A percentile compares a stretch with the other conserved stretches of the same genome.
Evolutionary conservation across 768 basidiomycete species (phyloP).

Genomic region (Tubosaeta sp.): DNA sequence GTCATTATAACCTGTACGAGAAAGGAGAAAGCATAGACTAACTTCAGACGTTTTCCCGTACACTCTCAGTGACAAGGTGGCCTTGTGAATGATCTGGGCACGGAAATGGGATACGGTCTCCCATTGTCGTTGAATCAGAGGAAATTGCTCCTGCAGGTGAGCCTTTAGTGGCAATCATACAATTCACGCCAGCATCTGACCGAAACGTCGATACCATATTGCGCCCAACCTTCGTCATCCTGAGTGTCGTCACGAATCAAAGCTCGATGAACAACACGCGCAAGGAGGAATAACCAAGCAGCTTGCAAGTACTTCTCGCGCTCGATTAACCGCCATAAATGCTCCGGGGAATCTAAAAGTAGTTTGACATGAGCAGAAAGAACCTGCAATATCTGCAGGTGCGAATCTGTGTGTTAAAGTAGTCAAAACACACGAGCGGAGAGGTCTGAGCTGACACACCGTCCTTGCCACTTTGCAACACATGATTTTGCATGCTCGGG

Average conservation of each 20-base stretch:
- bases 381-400: slow-evolving; percentile 63
- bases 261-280: slow-evolving; percentile 79
- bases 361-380: slow-evolving; percentile 88
- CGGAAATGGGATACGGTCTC: slow-evolving; percentile 84
- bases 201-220: slow-evolving; percentile 57
- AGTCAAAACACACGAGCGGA: not conserved
- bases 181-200: slow-evolving; percentile 35
- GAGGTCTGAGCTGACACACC: slow-evolving; percentile 32
- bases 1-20: not conserved
- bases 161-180: not conserved
- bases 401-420: slow-evolving; percentile 45
- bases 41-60: slow-evolving; percentile 50
- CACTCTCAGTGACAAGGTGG: slow-evolving; percentile 77
- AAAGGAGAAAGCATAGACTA: slow-evolving; percentile 13
- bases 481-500: slow-evolving; percentile 40
- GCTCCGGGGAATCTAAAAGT: slow-evolving; percentile 88
- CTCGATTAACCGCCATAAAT: slow-evolving; percentile 85
- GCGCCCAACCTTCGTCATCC: slow-evolving; percentile 57
- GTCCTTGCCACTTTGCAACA: slow-evolving; percentile 35
- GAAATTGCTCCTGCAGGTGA: slow-evolving; percentile 67
- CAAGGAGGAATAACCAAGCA: slow-evolving; percentile 82
- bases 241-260: slow-evolving; percentile 60
- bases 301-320: slow-evolving; percentile 75
- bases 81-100: slow-evolving; percentile 82
- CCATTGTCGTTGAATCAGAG: slow-evolving; percentile 90